Evolutionary conservation across 768 basidiomycete genomes (phyloP), one percentile per base, ranked within the genome.

Genomic region (Tulasnella sp.): DNA sequence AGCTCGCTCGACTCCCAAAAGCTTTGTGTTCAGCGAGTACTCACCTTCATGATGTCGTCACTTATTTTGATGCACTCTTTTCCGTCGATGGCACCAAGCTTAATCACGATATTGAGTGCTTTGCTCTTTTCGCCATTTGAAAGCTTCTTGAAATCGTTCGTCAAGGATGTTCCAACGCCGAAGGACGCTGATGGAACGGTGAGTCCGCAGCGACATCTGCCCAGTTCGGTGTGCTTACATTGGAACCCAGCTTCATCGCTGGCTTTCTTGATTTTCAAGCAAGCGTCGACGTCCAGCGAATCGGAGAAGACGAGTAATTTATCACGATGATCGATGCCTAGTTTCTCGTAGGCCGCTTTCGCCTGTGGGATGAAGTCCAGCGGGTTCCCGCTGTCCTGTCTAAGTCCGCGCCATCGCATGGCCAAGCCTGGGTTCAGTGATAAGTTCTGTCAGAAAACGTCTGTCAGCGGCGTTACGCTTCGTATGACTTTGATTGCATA

Each of bases 301-400:
- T 99, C 97, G 38, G 95, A 97, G 83, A 90, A 99, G 36, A 98
- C 87, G 77, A 97, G 87, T 67, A 84, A 83, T 82, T 93, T 96
- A 67, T 86, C 85, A 54, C 83, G 83, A 54, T 86, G 83, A 74
- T 93, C 89, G 52, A 94, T 88, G 0, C 90, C 92, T 1, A 97
- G 83, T 12, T 85, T 84, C 74, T 89, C 83, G 82, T 94, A 99
- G 75, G 91, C 85, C 78, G 87, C 85, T 80, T 90, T 92, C 11
- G 90, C 94, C 25, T 87, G 86, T 11, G 88, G 87, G 4, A 90
- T 94, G 81, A 94, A 99, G n/a, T 81, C 83, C 77, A 92, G 87
- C 0, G 97, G 95, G 80, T 97, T 91, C 3, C 97, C 97, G 1
- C 93, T 96, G 82, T 99, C 97, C 81, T 99, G 97, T 25, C 97